Conservation (phyloP, 1,284 basidiomycete species). For the Neotropicomus parvogracilis region DNA sequence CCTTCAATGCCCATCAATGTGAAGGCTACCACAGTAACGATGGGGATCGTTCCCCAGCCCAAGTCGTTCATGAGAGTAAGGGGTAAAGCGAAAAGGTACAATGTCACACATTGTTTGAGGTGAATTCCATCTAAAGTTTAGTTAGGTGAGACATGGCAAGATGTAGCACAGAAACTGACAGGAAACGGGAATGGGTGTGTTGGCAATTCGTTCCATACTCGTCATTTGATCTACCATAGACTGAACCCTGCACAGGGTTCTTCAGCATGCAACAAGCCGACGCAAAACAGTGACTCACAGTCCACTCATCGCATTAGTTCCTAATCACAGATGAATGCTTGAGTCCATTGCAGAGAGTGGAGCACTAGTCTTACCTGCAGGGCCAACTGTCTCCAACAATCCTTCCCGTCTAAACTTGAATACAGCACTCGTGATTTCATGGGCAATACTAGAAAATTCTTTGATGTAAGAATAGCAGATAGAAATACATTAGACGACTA, state of each 20-base stretch:
- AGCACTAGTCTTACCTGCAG: slow-evolving; percentile 53
- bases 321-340: slow-evolving; percentile 33
- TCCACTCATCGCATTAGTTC: slow-evolving; percentile 71
- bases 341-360: background rate
- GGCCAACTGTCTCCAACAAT: slow-evolving; percentile 78
- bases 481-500: slow-evolving; percentile 25
- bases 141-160: slow-evolving; percentile 3
- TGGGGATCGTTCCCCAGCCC: slow-evolving; percentile 78
- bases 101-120: slow-evolving; percentile 87
- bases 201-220: slow-evolving; percentile 81
- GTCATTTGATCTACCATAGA: slow-evolving; percentile 82
- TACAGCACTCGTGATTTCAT: slow-evolving; percentile 67
- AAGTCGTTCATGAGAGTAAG: slow-evolving; percentile 77
- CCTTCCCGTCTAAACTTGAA: slow-evolving; percentile 77
- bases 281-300: slow-evolving; percentile 40
- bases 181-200: slow-evolving; percentile 75
- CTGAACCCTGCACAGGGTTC: slow-evolving; percentile 49
- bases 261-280: slow-evolving; percentile 13
- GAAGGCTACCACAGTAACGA: slow-evolving; percentile 81
- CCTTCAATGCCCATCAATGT: slow-evolving; percentile 93
- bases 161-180: slow-evolving; percentile 47
- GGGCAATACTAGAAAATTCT: slow-evolving; percentile 55
- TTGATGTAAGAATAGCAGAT: background rate
- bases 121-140: slow-evolving; percentile 67
- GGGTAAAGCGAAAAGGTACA: slow-evolving; percentile 85